Percentiles rank a stretch among this genome's conserved stretches.
Evolutionary conservation across 495 filamentous ascomycete species (phyloP).

Genomic region (Jackrogersella minutella): DNA sequence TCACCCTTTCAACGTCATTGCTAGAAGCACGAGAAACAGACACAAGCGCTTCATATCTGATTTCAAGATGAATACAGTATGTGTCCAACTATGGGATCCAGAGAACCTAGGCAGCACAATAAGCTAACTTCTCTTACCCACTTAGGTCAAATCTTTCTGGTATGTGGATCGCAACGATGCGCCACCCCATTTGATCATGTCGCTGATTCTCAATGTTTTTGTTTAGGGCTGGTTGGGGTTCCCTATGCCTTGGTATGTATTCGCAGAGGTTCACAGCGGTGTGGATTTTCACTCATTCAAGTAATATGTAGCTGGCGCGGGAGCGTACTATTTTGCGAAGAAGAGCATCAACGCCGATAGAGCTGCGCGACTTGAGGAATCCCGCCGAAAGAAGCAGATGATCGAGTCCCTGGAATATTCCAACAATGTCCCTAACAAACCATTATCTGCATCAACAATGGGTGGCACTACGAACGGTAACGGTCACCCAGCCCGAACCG

Average conservation of each 20-base stretch:
- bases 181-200: background rate
- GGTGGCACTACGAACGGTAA: constrained; percentile 47
- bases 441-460: constrained; percentile 50
- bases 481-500: constrained; percentile 54
- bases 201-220: constrained; percentile 16
- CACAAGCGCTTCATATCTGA: background rate
- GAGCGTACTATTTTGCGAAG: constrained; percentile 96
- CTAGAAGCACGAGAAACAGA: background rate
- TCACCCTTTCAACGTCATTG: constrained; percentile 22
- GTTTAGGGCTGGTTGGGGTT: constrained; percentile 82
- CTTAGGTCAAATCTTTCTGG: constrained; percentile 70
- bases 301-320: constrained; percentile 71
- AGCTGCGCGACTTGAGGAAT: constrained; percentile 70
- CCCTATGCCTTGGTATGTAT: constrained; percentile 77
- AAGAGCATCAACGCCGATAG: constrained; percentile 90
- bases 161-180: constrained; percentile 43
- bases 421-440: constrained; percentile 45
- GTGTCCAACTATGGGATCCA: background rate
- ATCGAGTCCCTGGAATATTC: constrained; percentile 66
- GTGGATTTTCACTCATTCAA: constrained; percentile 31
- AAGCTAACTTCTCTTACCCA: constrained; percentile 29
- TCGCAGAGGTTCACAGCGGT: background rate
- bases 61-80: constrained; percentile 48
- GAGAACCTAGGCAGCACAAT: background rate
- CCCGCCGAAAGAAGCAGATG: constrained; percentile 69